These are phyloP conservation scores for Salvia rosmarinus DNA, from an alignment of 257 asterid genomes.

Conservation along the genomic window DNA sequence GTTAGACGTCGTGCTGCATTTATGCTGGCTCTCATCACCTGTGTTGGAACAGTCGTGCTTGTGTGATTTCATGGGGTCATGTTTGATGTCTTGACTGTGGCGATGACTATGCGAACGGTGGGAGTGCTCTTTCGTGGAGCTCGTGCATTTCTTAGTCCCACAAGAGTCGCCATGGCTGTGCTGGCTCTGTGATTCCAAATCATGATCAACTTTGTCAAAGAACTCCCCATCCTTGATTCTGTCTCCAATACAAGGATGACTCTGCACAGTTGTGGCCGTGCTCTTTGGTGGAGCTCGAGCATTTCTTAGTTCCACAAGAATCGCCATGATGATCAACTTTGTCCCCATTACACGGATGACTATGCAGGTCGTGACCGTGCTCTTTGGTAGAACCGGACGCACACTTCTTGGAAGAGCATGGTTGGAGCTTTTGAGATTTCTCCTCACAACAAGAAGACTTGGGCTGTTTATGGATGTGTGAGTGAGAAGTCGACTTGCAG, in stretches of 20 bases:
- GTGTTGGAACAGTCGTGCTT: background rate
- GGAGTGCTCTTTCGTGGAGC: constrained; percentile 21
- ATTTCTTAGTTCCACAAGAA: constrained; percentile 26
- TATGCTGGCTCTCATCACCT: background rate
- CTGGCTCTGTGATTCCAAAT: constrained; percentile 20
- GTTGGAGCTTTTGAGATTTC: constrained; percentile 22
- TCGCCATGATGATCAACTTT: background rate
- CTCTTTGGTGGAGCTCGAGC: constrained; percentile 26
- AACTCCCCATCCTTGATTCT: background rate
- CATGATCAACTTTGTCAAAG: background rate
- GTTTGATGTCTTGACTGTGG: background rate
- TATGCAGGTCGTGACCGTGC: background rate
- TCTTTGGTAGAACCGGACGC: background rate
- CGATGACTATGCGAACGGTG: background rate
- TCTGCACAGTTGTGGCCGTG: constrained; percentile 17
- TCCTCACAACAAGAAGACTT: background rate
- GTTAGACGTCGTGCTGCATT: background rate
- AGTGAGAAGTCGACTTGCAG: background rate
- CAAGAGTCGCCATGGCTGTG: constrained; percentile 20
- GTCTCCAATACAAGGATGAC: background rate
- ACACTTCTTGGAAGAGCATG: background rate
- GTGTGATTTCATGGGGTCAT: background rate
- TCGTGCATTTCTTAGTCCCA: constrained; percentile 26
- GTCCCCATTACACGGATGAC: background rate
- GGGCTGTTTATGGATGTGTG: background rate